These are phyloP conservation scores for Senecio squalidus DNA, from an alignment of 140 eudicot genomes.

Conservation along the genomic window DNA sequence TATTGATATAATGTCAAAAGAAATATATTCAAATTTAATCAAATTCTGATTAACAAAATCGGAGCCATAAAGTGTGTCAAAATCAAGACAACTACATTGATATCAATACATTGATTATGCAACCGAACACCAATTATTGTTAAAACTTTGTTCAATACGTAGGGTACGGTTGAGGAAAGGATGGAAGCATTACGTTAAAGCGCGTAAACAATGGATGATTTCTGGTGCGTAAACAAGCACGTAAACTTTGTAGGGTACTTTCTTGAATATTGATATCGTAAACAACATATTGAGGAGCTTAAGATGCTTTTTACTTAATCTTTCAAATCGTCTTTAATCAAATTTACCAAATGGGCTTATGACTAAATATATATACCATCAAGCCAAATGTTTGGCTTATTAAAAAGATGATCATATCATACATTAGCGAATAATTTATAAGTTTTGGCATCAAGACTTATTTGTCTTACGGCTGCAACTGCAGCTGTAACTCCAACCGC, in stretches of 20 bases:
- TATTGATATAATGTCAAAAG: too few relatives aligned
- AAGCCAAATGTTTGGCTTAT: background rate
- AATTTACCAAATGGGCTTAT: background rate
- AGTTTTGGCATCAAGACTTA: slow-evolving; percentile 72
- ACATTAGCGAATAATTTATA: slow-evolving; percentile 71
- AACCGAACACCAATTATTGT: too few relatives aligned
- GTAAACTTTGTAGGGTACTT: too few relatives aligned
- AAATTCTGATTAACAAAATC: too few relatives aligned
- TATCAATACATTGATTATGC: too few relatives aligned
- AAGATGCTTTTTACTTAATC: slow-evolving; percentile 83
- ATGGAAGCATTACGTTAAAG: slow-evolving; percentile 99
- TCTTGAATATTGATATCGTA: too few relatives aligned
- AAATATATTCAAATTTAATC: too few relatives aligned
- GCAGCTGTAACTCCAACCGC: slow-evolving; percentile 49
- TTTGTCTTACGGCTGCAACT: slow-evolving; percentile 85
- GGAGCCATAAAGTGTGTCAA: too few relatives aligned
- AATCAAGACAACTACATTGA: too few relatives aligned
- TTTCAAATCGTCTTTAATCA: too few relatives aligned
- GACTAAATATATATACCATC: background rate
- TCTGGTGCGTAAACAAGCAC: slow-evolving; percentile 97
- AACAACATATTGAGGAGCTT: slow-evolving; percentile 85
- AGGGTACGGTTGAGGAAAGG: slow-evolving; percentile 96
- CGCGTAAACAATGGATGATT: slow-evolving; percentile 88
- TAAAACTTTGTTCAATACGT: background rate
- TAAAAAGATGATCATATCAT: slow-evolving; percentile 16